A percentile compares a stretch with the other conserved stretches of the same genome.
Evolutionary conservation across 2,329 filamentous ascomycete genomes (phyloP).

Genomic region (Truncatella angustata): DNA sequence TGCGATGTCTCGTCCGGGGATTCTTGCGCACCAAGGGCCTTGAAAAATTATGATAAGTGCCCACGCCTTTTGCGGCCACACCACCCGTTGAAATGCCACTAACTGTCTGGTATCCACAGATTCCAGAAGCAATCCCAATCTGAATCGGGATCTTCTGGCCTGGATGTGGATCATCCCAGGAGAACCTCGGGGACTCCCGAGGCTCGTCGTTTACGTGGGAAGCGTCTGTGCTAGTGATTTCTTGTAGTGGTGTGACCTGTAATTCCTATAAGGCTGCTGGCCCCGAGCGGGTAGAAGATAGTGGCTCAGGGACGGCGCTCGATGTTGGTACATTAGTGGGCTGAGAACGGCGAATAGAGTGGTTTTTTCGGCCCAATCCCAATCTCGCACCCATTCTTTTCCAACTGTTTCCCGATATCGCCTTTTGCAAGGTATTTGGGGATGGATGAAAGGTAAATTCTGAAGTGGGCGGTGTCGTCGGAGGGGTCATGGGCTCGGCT

Average conservation of each 20-base stretch:
- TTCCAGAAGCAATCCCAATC: conserved; percentile 21
- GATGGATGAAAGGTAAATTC: conserved; percentile 53
- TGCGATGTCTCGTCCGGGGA: conserved; percentile 23
- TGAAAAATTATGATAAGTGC: conserved; percentile 21
- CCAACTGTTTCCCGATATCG: conserved; percentile 58
- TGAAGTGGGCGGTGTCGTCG: conserved; percentile 66
- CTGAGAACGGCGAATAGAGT: conserved; percentile 41
- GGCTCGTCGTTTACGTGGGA: conserved; percentile 13
- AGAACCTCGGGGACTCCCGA: conserved; percentile 17
- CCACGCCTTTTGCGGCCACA: conserved; percentile 48
- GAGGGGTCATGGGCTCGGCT: conserved; percentile 69
- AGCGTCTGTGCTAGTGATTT: conserved; percentile 29
- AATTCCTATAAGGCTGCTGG: conserved; percentile 51
- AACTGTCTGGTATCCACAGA: conserved; percentile 16
- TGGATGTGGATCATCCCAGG: conserved; percentile 46
- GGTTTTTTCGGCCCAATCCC: conserved; percentile 54
- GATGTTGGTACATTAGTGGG: conserved; percentile 44
- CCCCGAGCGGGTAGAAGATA: conserved; percentile 40
- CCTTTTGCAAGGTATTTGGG: conserved; percentile 52
- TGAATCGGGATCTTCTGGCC: conserved; percentile 38
- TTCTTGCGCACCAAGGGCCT: conserved; percentile 21
- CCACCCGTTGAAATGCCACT: conserved; percentile 36
- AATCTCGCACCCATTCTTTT: conserved; percentile 64
- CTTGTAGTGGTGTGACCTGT: conserved; percentile 54
- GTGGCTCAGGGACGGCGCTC: conserved; percentile 27